Conservation (phyloP, 805 yeast species). For the Grigorovia yakushimaensis region DNA sequence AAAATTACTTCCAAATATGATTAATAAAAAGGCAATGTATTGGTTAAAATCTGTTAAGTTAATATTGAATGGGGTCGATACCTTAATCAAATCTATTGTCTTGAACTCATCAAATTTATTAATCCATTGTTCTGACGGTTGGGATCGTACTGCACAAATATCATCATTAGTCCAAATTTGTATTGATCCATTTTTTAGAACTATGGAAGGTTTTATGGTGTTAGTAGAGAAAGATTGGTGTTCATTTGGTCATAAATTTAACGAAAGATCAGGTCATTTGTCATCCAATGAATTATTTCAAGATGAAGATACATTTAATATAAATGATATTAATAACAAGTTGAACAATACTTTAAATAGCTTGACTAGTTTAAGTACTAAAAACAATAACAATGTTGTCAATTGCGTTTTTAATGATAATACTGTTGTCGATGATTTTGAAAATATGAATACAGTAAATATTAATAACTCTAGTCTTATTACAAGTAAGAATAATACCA, state of each 20-base stretch:
- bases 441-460: neutral
- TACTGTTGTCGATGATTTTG: slow-evolving; percentile 1
- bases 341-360: slow-evolving; percentile 2
- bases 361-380: slow-evolving; percentile 6
- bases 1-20: neutral
- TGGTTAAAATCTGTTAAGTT: slow-evolving; percentile 72
- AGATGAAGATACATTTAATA: slow-evolving; percentile 15
- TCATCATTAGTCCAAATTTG: slow-evolving; percentile 77
- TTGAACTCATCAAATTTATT: slow-evolving; percentile 74
- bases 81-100: slow-evolving; percentile 72
- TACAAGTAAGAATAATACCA: slow-evolving; percentile 15
- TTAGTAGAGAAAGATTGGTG: slow-evolving; percentile 92
- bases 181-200: slow-evolving; percentile 82
- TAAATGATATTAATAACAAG: slow-evolving; percentile 12
- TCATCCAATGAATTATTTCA: slow-evolving; percentile 42
- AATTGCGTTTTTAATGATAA: slow-evolving; percentile 1
- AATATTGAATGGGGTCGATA: slow-evolving; percentile 64
- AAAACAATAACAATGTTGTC: neutral
- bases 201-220: slow-evolving; percentile 76
- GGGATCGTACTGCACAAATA: slow-evolving; percentile 95
- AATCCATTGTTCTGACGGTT: slow-evolving; percentile 95
- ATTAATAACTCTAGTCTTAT: neutral
- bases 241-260: slow-evolving; percentile 85
- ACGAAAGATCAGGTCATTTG: slow-evolving; percentile 73
- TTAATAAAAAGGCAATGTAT: slow-evolving; percentile 13